A percentile compares a stretch with the other conserved stretches of the same genome.
Conservation (phyloP, 2,329 filamentous ascomycete species). For the Verticillium dahliae region DNA sequence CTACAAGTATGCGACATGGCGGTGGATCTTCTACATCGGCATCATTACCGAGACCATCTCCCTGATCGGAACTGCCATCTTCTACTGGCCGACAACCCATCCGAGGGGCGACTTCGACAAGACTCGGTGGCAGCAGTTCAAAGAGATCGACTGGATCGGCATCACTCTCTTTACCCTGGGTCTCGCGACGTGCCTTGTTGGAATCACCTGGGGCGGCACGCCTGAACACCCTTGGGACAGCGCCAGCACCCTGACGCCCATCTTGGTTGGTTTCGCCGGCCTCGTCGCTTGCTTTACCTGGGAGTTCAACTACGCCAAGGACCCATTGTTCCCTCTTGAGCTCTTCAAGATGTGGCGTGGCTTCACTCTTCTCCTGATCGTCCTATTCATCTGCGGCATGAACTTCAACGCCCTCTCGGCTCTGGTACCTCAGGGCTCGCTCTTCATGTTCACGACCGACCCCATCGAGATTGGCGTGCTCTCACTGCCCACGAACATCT, state of each 20-base stretch:
- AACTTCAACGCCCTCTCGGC: conserved; percentile 19
- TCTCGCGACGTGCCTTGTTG: conserved; percentile 14
- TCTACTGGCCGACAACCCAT: conserved; percentile 18
- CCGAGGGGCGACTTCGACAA: conserved; percentile 21
- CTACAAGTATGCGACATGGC: conserved; percentile 19
- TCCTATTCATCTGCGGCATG: conserved; percentile 24
- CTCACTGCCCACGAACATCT: conserved; percentile 6
- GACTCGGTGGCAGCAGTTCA: conserved; percentile 20
- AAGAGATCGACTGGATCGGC: conserved; percentile 22
- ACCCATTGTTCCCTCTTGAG: conserved; percentile 17
- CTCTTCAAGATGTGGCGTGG: conserved; percentile 21
- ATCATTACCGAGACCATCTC: conserved; percentile 18
- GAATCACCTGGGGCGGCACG: conserved; percentile 13
- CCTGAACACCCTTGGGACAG: conserved; percentile 9
- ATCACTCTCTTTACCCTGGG: conserved; percentile 14
- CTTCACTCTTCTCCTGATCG: conserved; percentile 20
- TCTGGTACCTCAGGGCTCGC: conserved; percentile 19
- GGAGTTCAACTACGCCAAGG: conserved; percentile 15
- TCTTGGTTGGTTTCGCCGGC: conserved; percentile 10
- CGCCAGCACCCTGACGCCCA: conserved; percentile 10
- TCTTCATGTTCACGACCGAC: conserved; percentile 24
- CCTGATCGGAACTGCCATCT: conserved; percentile 16
- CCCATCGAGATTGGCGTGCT: conserved; percentile 17
- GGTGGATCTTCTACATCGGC: conserved; percentile 19
- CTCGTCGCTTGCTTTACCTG: conserved; percentile 14